Evolutionary conservation across 2,329 filamentous ascomycete species (phyloP).

Genomic region (Apiospora koreana): DNA sequence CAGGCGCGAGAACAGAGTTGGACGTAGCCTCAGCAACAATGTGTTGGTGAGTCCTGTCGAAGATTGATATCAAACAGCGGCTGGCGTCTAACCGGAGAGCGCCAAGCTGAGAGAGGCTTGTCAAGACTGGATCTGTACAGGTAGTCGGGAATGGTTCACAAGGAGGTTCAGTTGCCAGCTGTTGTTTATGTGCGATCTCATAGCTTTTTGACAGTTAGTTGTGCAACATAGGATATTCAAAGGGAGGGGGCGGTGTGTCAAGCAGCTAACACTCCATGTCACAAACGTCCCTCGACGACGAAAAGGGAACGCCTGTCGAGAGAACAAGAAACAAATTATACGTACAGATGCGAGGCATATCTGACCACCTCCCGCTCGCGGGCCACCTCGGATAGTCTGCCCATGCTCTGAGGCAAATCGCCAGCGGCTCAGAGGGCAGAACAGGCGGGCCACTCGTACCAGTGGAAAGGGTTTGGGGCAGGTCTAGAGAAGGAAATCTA

Average conservation of each 20-base stretch:
- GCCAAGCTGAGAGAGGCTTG: constrained; percentile 51
- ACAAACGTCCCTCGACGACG: not conserved
- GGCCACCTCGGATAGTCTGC: constrained; percentile 10
- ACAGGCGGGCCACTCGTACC: not conserved
- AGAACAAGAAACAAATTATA: not conserved
- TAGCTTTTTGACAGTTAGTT: constrained; percentile 2
- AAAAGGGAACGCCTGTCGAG: no score
- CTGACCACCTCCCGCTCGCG: constrained; percentile 13
- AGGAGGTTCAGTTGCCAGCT: not conserved
- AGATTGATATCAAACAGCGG: constrained; percentile 51
- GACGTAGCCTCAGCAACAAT: constrained; percentile 53
- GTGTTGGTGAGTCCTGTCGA: constrained; percentile 49
- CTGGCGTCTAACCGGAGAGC: constrained; percentile 42
- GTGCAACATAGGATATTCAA: not conserved
- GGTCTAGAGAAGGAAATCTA: not conserved
- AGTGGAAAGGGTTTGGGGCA: not conserved
- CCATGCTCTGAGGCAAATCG: constrained; percentile 2
- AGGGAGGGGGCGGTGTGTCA: not conserved
- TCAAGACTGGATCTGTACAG: constrained; percentile 40
- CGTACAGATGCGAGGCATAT: constrained; percentile 14
- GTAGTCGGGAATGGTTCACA: not conserved
- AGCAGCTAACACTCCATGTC: not conserved
- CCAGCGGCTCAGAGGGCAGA: not conserved
- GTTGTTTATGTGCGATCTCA: constrained; percentile 9
- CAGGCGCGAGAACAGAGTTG: constrained; percentile 34